Evolutionary conservation across 2,329 filamentous ascomycete genomes (phyloP).

Genomic region (Monilinia fructigena): DNA sequence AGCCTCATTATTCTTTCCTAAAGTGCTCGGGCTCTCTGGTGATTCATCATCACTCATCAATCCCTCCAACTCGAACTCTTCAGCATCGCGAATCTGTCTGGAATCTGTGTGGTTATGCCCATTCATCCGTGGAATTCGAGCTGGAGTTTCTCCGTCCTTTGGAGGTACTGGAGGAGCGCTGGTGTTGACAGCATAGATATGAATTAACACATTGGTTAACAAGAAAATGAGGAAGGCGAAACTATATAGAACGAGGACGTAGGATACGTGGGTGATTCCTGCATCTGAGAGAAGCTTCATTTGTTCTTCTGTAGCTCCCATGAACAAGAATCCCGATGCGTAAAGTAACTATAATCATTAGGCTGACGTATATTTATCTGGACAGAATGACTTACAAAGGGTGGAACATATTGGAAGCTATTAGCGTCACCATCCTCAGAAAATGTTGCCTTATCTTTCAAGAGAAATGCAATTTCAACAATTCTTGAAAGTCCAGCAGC

Average conservation of each 20-base stretch:
- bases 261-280: conserved; percentile 83
- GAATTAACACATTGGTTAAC: conserved; percentile 81
- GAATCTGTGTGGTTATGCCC: conserved; percentile 47
- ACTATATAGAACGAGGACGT: conserved; percentile 88
- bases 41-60: conserved; percentile 87
- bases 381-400: conserved; percentile 58
- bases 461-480: conserved; percentile 86
- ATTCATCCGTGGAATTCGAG: conserved; percentile 34
- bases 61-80: conserved; percentile 91
- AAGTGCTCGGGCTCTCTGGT: conserved; percentile 50
- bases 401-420: conserved; percentile 69
- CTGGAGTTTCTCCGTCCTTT: conserved; percentile 37
- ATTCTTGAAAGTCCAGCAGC: conserved; percentile 79
- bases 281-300: conserved; percentile 75
- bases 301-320: conserved; percentile 96
- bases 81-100: conserved; percentile 69
- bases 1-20: conserved; percentile 47
- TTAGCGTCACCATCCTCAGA: conserved; percentile 69
- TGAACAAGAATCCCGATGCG: conserved; percentile 92
- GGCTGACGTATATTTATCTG: conserved; percentile 27
- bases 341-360: conserved; percentile 68
- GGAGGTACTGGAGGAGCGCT: conserved; percentile 41
- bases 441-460: conserved; percentile 67
- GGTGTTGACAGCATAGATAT: conserved; percentile 70
- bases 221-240: conserved; percentile 88